Base-by-base conservation (phyloP, 768 basidiomycete species). In the Cyclocybe aegerita region DNA sequence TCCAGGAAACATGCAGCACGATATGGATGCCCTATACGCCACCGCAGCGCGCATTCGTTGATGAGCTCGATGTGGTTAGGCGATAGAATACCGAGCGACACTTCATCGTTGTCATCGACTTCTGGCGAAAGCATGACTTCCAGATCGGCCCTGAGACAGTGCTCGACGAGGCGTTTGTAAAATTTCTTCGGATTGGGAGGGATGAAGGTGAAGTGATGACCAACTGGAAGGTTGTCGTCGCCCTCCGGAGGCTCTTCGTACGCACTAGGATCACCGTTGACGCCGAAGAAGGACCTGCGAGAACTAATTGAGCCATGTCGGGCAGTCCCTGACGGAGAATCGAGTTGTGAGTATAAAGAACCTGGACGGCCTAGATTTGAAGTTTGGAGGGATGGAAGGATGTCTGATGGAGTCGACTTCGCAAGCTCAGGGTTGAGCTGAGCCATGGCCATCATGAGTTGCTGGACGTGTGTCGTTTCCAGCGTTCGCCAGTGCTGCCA, bases 61-160 rank as follows among this genome's bases (percentile, higher is more conserved):
- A 98, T 79, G 34, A 99, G 73, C 49, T 90, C 88, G 37, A 92
- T 75, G 63, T 98, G 92, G 9, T 79, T 65, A 1, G 79, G 63
- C 3, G 92, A 92, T 12, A 99, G 70, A 49, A 99, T 98, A 6
- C 92, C 90, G 34, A 98, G 73, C 0, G 94, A 91, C 11, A 99
- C 96, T 71, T 98, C 94, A 57, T 98, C 92, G 58, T 92, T 89
- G 58, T 93, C 92, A 40, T 93, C 88, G n/a, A 98, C 86, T 50
- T 90, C 88, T 4, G 91, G 88, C 40, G 88, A 88, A 43, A 88
- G 77, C 90, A 99, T 93, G 34, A 85, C 81, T 62, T 93, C 91
- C 50, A 98, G 73, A 65, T 99, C 97, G 23, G 80, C 78, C 17
- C 86, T 76, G 40, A 99, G 81, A 62, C 93, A 93, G 48, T 81